Evolutionary conservation across 1,284 basidiomycete genomes (phyloP), one percentile per base, ranked within the genome.

Genomic region (Cutaneotrichosporon arboriforme): DNA sequence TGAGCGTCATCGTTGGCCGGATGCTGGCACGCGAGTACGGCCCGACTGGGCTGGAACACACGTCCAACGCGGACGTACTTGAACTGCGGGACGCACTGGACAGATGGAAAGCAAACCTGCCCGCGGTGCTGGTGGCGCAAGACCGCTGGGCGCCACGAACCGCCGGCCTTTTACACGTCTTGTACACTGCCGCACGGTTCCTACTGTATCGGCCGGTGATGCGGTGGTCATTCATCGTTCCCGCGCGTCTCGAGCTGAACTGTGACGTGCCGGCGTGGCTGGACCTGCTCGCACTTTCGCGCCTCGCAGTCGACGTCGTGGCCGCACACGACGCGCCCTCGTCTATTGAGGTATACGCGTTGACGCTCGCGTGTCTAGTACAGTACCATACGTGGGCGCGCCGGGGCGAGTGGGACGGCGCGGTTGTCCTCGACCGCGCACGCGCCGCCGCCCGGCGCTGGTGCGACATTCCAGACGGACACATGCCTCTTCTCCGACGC

Each of bases 191-290:
- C 9, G 40, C 54, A 9, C 42, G 46, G n/a, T 55, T 62, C 42
- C 59, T 67, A 1, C 51, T 64, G 15, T 61, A 61, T 41, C 63
- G 65, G 2, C 62, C 63, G 5, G 60, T 67, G 36, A 65, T 67
- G 63, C 58, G 61, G n/a, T 65, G 57, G 58, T 63, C 61, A 13
- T 67, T 67, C 52, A 61, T 63, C 40, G 55, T 53, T 37, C 65
- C 65, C 5, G 17, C 43, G 2, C 52, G 51, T 21, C 36, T 67
- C 33, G 52, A 55, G 15, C 40, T 63, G 17, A 51, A 58, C 18
- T 34, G 60, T 15, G 52, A 65, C 42, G 41, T 67, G 4, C 47
- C 53, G 1, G 61, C 52, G 12, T 67, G 65, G 65, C 33, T 54
- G 18, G 46, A 59, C 15, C 42, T 65, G n/a, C 47, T 58, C 36